Evolutionary conservation across 306 rosid genomes (phyloP).

Genomic region (Malus sylvestris): DNA sequence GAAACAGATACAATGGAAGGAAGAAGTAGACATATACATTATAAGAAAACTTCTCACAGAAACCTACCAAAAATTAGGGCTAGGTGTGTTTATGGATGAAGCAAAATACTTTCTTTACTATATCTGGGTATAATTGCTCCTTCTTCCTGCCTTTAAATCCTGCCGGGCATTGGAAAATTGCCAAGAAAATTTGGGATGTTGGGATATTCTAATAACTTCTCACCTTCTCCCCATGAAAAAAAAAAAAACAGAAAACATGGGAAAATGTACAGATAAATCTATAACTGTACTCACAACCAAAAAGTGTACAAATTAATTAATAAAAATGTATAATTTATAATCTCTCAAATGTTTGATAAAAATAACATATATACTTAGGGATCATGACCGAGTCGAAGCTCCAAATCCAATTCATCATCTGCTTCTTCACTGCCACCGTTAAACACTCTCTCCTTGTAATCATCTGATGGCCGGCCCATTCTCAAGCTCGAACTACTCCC

Average conservation of each 20-base stretch:
- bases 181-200: neutral
- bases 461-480: slow-evolving; percentile 10
- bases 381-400: slow-evolving; percentile 83
- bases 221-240: neutral
- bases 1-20: neutral
- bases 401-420: slow-evolving; percentile 58
- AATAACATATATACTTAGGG: slow-evolving; percentile 21
- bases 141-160: neutral
- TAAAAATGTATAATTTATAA: no score
- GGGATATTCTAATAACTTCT: neutral
- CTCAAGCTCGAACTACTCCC: slow-evolving; percentile 31
- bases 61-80: neutral
- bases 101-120: neutral
- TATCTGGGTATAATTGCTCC: neutral
- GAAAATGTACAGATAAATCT: neutral
- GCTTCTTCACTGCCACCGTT: slow-evolving; percentile 9
- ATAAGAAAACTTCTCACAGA: neutral
- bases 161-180: neutral
- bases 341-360: neutral
- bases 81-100: neutral
- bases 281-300: neutral
- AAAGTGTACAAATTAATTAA: neutral
- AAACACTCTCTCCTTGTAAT: slow-evolving; percentile 3
- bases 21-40: neutral
- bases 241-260: neutral